Evolutionary conservation across 371 early-diverging fungal species (phyloP).

Genomic region (Gilbertella persicaria): DNA sequence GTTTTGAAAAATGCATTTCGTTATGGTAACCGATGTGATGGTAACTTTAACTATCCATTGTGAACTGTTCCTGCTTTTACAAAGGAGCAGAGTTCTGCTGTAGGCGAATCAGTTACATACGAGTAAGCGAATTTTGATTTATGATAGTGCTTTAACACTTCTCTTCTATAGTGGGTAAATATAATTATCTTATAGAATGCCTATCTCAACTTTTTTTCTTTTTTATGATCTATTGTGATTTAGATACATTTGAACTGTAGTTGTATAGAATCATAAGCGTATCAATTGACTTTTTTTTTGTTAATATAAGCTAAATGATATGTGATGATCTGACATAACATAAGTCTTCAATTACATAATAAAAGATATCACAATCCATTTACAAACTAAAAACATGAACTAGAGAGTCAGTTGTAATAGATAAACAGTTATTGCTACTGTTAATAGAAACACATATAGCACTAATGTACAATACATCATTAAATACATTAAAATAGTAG

Average conservation of each 20-base stretch:
- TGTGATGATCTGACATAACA: conserved; percentile 17
- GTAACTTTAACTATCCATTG: conserved; percentile 22
- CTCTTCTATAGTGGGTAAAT: conserved; percentile 26
- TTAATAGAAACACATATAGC: too few relatives aligned
- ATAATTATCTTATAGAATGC: too few relatives aligned
- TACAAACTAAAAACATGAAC: too few relatives aligned
- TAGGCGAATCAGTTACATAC: conserved; percentile 49
- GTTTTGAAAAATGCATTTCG: conserved; percentile 26
- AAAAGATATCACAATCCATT: too few relatives aligned
- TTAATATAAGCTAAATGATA: conserved; percentile 50
- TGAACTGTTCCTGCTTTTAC: conserved; percentile 44
- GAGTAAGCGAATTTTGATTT: conserved; percentile 30
- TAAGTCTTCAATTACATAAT: too few relatives aligned
- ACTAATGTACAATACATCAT: too few relatives aligned
- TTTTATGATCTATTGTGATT: conserved; percentile 1
- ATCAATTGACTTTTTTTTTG: background rate
- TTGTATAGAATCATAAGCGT: too few relatives aligned
- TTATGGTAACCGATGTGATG: conserved; percentile 25
- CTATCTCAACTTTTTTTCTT: background rate
- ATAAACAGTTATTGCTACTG: too few relatives aligned
- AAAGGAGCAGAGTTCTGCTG: conserved; percentile 34
- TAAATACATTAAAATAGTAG: too few relatives aligned
- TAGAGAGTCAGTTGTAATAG: too few relatives aligned
- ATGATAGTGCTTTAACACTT: background rate
- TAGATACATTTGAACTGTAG: conserved; percentile 47